These are phyloP conservation scores for Hondaea fermentalgiana DNA, from an alignment of 108 stramenopile genomes.

Conservation along the genomic window DNA sequence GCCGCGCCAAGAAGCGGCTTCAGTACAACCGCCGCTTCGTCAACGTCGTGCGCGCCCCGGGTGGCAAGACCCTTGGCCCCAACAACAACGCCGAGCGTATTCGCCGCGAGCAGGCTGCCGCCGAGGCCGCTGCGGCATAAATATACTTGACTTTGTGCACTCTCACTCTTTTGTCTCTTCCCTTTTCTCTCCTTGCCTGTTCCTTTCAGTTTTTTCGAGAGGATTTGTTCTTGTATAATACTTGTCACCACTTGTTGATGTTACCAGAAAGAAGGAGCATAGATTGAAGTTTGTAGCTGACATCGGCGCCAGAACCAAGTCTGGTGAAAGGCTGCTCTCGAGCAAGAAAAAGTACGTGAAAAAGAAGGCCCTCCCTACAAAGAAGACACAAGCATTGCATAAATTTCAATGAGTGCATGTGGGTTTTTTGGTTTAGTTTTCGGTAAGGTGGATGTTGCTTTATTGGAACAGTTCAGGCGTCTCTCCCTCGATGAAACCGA, in stretches of 20 bases:
- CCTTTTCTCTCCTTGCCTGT: not conserved
- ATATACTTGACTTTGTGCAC: not conserved
- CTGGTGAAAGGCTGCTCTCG: too few relatives aligned
- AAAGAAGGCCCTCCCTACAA: too few relatives aligned
- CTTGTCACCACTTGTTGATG: too few relatives aligned
- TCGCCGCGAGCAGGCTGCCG: constrained; percentile 14
- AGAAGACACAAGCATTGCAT: too few relatives aligned
- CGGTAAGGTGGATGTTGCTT: not conserved
- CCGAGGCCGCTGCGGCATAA: not conserved
- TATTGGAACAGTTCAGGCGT: constrained; percentile 48
- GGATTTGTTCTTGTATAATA: too few relatives aligned
- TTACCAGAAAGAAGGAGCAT: too few relatives aligned
- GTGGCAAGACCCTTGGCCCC: constrained; percentile 93
- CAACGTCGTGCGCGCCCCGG: constrained; percentile 93
- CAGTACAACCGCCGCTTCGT: constrained; percentile 99
- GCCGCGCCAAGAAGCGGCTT: constrained; percentile 98
- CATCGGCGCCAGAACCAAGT: not conserved
- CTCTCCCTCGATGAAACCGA: constrained; percentile 41
- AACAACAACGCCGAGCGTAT: constrained; percentile 80
- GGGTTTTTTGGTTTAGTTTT: too few relatives aligned
- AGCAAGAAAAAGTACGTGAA: too few relatives aligned
- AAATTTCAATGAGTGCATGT: too few relatives aligned
- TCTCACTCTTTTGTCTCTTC: not conserved
- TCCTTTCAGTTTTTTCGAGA: too few relatives aligned
- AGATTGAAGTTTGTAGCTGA: not conserved